Evolutionary conservation across 2,329 filamentous ascomycete species (phyloP), one percentile per base, ranked within the genome.

Genomic region (Fusarium poae): DNA sequence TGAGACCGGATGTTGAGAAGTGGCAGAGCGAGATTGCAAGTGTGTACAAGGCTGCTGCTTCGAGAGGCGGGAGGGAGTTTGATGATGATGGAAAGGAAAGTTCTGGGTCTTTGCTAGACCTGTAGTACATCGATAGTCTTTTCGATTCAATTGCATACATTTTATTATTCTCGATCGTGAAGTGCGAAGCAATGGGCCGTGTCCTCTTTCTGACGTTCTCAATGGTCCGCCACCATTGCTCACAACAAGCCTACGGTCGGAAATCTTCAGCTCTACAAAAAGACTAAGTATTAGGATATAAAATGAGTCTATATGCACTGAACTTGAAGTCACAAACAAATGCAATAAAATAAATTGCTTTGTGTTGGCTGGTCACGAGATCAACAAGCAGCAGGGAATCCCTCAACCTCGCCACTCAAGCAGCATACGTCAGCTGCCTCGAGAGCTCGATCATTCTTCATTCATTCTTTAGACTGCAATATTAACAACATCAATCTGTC

Each of bases 11-110:
- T 60, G 78, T 81, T 39, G 76, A 79, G 10, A 85, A 88, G 77
- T 92, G 89, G 89, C 83, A 81, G 71, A 74, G 73, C 0, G 88
- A 91, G 72, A 90, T 91, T 44, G 76, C 84, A 68, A 83, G 81
- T 4, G 73, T 92, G 18, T 91, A 90, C 71, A 81, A 86, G 43
- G 86, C 89, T 8, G 86, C 86, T 1, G 71, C 72, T 21, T 54
- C 51, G 18, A 71, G 77, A 1, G 69, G 70, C n/a, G 70, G 69
- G 6, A 68, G 30, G 2, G 49, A 51, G 13, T 27, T 37, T 11
- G 32, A 18, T 9, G 37, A 18, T 0, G 42, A 27, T 3, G 32
- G 13, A 1, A 55, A 55, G 21, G 21, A 39, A 11, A 15, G 11
- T 0, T 27, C 18, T 15, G 40, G 51, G 8, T 53, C 55, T 5